Base-by-base conservation (phyloP, 2,329 filamentous ascomycete genomes). In the Colletotrichum theobromicola region DNA sequence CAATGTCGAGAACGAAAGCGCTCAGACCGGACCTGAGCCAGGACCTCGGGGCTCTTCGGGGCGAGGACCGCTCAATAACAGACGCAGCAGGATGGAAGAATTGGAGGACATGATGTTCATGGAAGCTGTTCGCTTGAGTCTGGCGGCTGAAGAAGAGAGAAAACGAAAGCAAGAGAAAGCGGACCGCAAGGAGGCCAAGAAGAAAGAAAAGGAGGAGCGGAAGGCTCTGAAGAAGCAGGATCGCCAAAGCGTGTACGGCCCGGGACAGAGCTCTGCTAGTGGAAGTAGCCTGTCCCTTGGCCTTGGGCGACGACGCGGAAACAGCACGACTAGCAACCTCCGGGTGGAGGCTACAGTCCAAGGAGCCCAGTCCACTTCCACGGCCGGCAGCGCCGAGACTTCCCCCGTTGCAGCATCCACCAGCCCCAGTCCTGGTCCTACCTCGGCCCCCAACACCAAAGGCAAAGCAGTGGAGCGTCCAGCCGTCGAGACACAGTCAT, bases 61-160 rank as follows among this genome's bases (percentile, higher is more conserved):
- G 2, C 82, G 81, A 4, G 78, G 64, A 7, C 32, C 75, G 3
- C 69, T 76, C 18, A 79, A 78, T 69, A 79, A 79, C 70, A 79
- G 87, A 73, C 83, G 88, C 60, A 82, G 81, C 70, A 89, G 95
- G 34, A 91, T 97, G 81, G 95, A 97, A 26, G 96, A 98, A 78
- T 89, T 98, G 0, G 97, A 99, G 82, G 96, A 98, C 63, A 94
- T 99, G 87, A 99, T 99, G 97, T 95, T 98, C 88, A 95, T 97
- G 89, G 97, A 99, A 83, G 97, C 97, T 1, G 97, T 99, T 62
- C 90, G 97, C 50, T 84, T 98, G 34, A 98, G 95, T 62, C 87
- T 99, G n/a, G 95, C 94, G 0, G 93, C 95, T 2, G 97, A 99
- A 82, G 96, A 98, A 80, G 96, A 98, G 55, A 91, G 96, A n/a